Evolutionary conservation across 2,329 filamentous ascomycete species (phyloP).

Genomic region (Mollisia scopiformis): DNA sequence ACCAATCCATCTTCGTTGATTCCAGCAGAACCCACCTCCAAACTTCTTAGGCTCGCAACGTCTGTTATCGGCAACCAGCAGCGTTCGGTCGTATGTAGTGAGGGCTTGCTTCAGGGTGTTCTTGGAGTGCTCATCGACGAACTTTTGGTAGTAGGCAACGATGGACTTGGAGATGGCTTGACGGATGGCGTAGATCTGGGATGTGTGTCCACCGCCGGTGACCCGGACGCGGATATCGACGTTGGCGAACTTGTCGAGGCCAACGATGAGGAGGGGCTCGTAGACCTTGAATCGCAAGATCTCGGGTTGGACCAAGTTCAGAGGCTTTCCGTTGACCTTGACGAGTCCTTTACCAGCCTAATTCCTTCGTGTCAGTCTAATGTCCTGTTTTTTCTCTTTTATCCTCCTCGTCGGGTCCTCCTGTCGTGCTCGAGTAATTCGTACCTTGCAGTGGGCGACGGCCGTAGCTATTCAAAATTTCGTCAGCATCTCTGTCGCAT

Average conservation of each 20-base stretch:
- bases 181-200: conserved; percentile 96
- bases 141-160: conserved; percentile 99
- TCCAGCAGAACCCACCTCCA: conserved; percentile 43
- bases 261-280: conserved; percentile 96
- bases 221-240: conserved; percentile 98
- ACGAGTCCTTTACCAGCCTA: conserved; percentile 85
- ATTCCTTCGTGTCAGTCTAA: conserved; percentile 35
- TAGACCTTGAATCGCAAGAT: conserved; percentile 99
- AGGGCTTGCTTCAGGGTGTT: conserved; percentile 98
- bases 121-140: conserved; percentile 99
- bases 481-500: conserved; percentile 37
- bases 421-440: conserved; percentile 26
- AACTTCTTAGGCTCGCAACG: conserved; percentile 99
- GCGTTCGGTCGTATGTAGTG: conserved; percentile 93
- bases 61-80: conserved; percentile 98
- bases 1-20: neutral
- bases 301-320: conserved; percentile 92
- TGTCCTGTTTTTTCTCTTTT: conserved; percentile 4
- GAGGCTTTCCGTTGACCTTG: conserved; percentile 98
- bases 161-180: conserved; percentile 98
- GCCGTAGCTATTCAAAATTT: conserved; percentile 56
- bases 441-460: conserved; percentile 80
- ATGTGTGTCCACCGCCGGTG: conserved; percentile 95
- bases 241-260: conserved; percentile 94
- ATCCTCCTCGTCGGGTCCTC: conserved; percentile 6